Conservation (phyloP, 2,329 filamentous ascomycete genomes). For the Teratosphaeriaceae sp. region DNA sequence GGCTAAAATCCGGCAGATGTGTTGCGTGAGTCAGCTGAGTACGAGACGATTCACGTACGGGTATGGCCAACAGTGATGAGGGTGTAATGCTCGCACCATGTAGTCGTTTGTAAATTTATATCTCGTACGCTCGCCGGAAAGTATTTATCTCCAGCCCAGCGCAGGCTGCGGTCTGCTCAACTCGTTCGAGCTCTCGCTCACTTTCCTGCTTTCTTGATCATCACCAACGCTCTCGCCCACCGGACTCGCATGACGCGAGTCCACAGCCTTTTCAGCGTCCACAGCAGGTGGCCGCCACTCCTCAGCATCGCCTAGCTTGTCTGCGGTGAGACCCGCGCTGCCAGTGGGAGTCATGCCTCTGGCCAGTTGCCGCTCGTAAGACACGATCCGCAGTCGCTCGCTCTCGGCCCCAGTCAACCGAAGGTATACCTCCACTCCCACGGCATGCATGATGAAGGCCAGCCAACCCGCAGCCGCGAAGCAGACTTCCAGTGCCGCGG, state of each 20-base stretch:
- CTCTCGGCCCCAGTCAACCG: slow-evolving; percentile 48
- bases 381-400: slow-evolving; percentile 49
- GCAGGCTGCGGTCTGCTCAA: background rate
- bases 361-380: slow-evolving; percentile 50
- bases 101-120: no score
- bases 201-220: background rate
- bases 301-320: background rate
- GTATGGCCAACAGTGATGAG: background rate
- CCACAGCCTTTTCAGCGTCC: background rate
- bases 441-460: slow-evolving; percentile 44
- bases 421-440: slow-evolving; percentile 40
- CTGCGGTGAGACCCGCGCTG: slow-evolving; percentile 33
- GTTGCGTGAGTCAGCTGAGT: no score
- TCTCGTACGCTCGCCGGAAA: background rate
- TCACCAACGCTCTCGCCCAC: no score
- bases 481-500: slow-evolving; percentile 38
- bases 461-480: slow-evolving; percentile 52
- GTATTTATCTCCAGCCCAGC: background rate
- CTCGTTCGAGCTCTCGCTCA: background rate
- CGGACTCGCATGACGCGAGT: no score
- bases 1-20: no score
- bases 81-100: background rate
- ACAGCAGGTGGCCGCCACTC: background rate
- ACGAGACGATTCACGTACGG: no score
- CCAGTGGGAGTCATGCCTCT: slow-evolving; percentile 47